Base-by-base conservation (phyloP, 148 eudicot genomes). In the Rhododendron williamsianum region DNA sequence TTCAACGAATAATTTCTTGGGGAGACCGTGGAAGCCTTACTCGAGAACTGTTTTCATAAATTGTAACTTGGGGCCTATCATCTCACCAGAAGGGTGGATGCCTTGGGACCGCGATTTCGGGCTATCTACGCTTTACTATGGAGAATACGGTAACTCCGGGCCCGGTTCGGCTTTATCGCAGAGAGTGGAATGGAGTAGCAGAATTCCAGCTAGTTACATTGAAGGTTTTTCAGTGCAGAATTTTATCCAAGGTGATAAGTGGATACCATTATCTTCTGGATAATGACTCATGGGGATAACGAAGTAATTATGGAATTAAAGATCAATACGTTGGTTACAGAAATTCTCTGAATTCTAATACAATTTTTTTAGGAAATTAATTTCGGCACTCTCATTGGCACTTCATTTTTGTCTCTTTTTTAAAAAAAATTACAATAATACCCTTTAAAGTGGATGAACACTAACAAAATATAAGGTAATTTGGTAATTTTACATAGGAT, bases 1-100 rank as follows among this genome's bases (percentile, higher is more conserved):
- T 3, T 94, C 92, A 21, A 13, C 0, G 78, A 86, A 80, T 71
- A 93, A 88, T 63, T 94, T 79, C 88, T 82, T 96, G 69, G 98
- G 98, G 49, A 90, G 98, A 63, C 98, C 98, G 0, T 96, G 98
- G 98, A 96, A 96, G 88, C 90, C 86, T 86, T 96, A 89, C 63
- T 92, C 98, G 0, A 93, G 98, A 90, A 94, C 98, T 0, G 92
- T 93, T 9, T 91, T 92, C 38, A 84, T 95, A 3, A 65, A 85
- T 0, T 91, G 91, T 78, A 79, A 21, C 4, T 30, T 95, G 87
- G 96, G 91, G 35, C 87, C 76, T 25, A 83, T 94, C 21, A 84
- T 95, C 30, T 36, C 84, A 3, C 91, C 96, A 0, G 85, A 82
- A 21, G 98, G 98, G 7, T 95, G 98, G 98, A 81, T 91, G 93